Evolutionary conservation across 768 basidiomycete species (phyloP), one percentile per base, ranked within the genome.

Genomic region (Pulveroboletus ravenelii): DNA sequence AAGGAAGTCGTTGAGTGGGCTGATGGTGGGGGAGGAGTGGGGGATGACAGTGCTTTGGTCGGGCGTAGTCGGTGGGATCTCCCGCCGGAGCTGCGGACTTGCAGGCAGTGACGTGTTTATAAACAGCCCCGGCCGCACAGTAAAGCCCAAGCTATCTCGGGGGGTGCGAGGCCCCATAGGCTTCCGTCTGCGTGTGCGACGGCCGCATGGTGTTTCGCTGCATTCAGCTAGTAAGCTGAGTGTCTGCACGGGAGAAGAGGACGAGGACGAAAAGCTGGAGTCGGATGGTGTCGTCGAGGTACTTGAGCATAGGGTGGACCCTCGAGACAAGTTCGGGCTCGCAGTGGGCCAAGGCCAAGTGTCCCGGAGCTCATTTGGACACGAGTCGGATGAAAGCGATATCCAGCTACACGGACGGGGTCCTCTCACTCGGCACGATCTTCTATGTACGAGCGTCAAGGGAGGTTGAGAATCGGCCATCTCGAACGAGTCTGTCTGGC

Each of bases 341-440:
- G 14, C 45, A 29, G 52, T 30, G 29, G 32, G 3, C 59, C 61
- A 69, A 18, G 53, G 44, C 59, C 59, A 62, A 1, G 31, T 42
- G 9, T 66, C 61, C 4, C 15, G 50, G 14, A 51, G 42, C 6
- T 55, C 64, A 3, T 41, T 53, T 8, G 6, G 44, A 29, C 54
- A 45, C 1, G 62, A 52, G 18, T 62, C 60, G 3, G 52, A 46
- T 5, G 52, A 48, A 27, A 51, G 41, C 10, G 61, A 48, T 18
- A 52, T 17, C 59, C 59, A 64, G 54, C 66, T 67, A 40, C 48
- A 59, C 27, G 66, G 68, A 43, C 66, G 66, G 17, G 68, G 66
- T 20, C 66, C 66, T 44, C 54, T 59, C 14, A 68, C 50, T 45
- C 58, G 60, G 29, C 43, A 34, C 12, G 56, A 47, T 27, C 17